Conservation (phyloP, 306 rosid species). For the Begonia peltatifolia region DNA sequence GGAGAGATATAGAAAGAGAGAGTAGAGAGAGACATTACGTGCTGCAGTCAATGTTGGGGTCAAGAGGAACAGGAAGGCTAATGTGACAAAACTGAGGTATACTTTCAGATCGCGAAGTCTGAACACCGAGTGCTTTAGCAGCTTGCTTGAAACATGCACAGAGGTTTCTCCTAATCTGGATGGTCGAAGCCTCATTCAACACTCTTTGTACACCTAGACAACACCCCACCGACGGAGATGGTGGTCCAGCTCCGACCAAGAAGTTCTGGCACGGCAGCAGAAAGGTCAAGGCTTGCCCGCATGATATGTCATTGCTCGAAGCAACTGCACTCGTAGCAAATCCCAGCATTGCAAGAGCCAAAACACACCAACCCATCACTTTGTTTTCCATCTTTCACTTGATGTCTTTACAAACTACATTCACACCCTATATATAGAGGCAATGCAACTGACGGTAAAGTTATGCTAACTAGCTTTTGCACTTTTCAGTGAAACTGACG, state of each 20-base stretch:
- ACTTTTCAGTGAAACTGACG: no score
- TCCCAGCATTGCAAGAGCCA: constrained; percentile 4
- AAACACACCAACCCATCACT: neutral
- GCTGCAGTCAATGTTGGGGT: constrained; percentile 14
- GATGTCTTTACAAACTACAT: no score
- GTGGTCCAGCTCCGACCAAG: constrained; percentile 5
- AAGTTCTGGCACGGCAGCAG: constrained; percentile 6
- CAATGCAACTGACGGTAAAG: no score
- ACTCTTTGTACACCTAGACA: constrained; percentile 4
- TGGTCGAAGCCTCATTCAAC: constrained; percentile 1
- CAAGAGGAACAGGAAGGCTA: constrained; percentile 11
- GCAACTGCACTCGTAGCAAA: neutral
- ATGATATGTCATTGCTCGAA: constrained; percentile 6
- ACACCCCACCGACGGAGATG: constrained; percentile 1
- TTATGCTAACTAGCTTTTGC: no score
- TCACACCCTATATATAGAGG: no score
- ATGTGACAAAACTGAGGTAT: constrained; percentile 10
- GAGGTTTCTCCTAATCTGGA: neutral
- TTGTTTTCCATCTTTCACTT: constrained; percentile 8
- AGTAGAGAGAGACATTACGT: constrained; percentile 5
- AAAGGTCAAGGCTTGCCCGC: constrained; percentile 1
- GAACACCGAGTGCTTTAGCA: neutral
- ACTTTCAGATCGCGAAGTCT: neutral
- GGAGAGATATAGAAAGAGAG: neutral
- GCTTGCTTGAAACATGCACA: constrained; percentile 12